Evolutionary conservation across 2,329 filamentous ascomycete genomes (phyloP).

Genomic region (Diaporthe citri): DNA sequence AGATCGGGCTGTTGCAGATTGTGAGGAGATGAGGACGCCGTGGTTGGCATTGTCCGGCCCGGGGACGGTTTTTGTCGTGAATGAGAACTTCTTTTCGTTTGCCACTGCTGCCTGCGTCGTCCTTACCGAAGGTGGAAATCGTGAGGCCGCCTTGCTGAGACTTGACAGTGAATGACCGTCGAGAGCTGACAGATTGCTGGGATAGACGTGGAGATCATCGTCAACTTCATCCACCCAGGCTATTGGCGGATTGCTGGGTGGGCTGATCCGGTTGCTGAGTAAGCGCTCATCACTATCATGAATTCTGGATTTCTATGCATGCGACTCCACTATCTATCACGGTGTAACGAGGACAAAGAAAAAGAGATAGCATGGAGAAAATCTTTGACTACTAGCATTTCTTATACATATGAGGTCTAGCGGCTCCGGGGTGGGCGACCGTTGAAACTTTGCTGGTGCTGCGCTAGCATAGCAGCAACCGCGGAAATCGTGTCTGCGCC

Average conservation of each 20-base stretch:
- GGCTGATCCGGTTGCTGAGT: not conserved
- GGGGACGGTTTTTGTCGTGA: conserved; percentile 5
- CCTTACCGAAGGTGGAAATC: not conserved
- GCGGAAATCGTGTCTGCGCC: not conserved
- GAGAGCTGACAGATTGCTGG: not conserved
- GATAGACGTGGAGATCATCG: not conserved
- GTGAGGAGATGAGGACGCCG: conserved; percentile 18
- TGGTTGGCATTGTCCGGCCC: not conserved
- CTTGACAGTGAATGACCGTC: too few relatives aligned
- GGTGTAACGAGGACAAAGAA: not conserved
- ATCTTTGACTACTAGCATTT: not conserved
- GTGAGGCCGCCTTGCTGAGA: not conserved
- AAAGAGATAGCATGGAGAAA: not conserved
- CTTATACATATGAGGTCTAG: not conserved
- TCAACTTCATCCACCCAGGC: not conserved
- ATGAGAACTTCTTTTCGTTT: not conserved
- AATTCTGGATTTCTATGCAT: not conserved
- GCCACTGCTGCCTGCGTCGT: not conserved
- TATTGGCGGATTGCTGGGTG: not conserved
- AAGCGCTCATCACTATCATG: not conserved
- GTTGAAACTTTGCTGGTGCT: not conserved
- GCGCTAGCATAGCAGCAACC: not conserved
- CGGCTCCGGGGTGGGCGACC: not conserved
- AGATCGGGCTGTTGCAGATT: conserved; percentile 25
- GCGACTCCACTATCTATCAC: not conserved